Conservation (phyloP, 345 rosid genomes). For the Brassica nigra region DNA sequence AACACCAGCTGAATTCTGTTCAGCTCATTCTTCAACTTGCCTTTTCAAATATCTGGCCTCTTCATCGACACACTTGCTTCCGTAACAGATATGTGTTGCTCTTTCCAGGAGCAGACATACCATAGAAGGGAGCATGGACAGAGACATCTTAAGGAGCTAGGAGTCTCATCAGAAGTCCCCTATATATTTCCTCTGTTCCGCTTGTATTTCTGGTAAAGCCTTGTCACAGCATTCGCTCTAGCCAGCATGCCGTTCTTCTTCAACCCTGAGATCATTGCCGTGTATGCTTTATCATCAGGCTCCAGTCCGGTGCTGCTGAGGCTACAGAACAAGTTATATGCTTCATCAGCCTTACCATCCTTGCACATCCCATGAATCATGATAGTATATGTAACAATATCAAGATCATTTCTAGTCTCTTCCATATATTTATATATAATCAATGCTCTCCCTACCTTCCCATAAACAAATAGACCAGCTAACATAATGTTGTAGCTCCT, state of each 20-base stretch:
- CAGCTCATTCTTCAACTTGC: constrained; percentile 47
- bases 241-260: constrained; percentile 15
- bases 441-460: constrained; percentile 33
- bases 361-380: constrained; percentile 46
- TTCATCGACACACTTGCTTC: constrained; percentile 43
- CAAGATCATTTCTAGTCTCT: constrained; percentile 31
- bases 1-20: constrained; percentile 44
- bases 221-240: constrained; percentile 26
- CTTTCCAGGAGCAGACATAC: constrained; percentile 72
- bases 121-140: constrained; percentile 58
- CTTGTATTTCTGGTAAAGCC: not conserved
- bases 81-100: constrained; percentile 40
- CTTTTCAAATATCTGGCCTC: constrained; percentile 52
- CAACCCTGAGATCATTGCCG: constrained; percentile 30
- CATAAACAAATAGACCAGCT: constrained; percentile 34
- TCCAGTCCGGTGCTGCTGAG: constrained; percentile 10
- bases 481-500: constrained; percentile 46
- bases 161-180: constrained; percentile 46
- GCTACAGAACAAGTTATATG: constrained; percentile 31
- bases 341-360: constrained; percentile 38
- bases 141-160: constrained; percentile 50
- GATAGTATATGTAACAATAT: constrained; percentile 38
- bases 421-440: constrained; percentile 29
- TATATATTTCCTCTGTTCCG: constrained; percentile 12
- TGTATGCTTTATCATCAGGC: constrained; percentile 24